Evolutionary conservation across 2,329 filamentous ascomycete genomes (phyloP).

Genomic region (Metarhizium guizhouense): DNA sequence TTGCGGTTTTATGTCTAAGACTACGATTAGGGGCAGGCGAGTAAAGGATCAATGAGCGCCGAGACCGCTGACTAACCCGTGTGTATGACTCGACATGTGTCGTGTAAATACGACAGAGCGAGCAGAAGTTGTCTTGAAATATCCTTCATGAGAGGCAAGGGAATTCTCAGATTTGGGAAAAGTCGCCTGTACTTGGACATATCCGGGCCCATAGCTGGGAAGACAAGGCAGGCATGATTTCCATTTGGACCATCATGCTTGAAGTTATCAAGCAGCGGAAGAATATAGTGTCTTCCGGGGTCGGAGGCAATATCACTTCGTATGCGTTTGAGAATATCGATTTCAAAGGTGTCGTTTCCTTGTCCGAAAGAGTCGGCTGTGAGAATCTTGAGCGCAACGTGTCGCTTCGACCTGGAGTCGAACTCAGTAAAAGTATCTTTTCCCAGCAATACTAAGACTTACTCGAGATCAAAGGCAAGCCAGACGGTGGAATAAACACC

Average conservation of each 20-base stretch:
- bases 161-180: constrained; percentile 6
- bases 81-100: constrained; percentile 14
- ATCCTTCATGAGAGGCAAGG: constrained; percentile 7
- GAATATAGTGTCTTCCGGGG: constrained; percentile 8
- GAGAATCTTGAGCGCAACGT: constrained; percentile 20
- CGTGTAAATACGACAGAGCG: constrained; percentile 12
- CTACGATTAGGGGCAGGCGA: not conserved
- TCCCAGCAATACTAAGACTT: constrained; percentile 1
- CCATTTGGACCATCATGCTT: constrained; percentile 20
- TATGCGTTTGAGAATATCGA: constrained; percentile 11
- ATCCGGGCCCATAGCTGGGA: constrained; percentile 19
- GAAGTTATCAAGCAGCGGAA: constrained; percentile 16
- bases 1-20: constrained; percentile 16
- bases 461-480: constrained; percentile 13
- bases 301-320: constrained; percentile 10
- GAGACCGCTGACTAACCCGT: constrained; percentile 7
- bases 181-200: constrained; percentile 10
- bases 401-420: constrained; percentile 6
- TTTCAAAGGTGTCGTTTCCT: constrained; percentile 11
- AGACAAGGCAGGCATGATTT: constrained; percentile 21
- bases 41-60: not conserved
- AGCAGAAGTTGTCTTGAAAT: constrained; percentile 13
- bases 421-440: not conserved
- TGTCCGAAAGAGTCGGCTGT: constrained; percentile 10
- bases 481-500: constrained; percentile 16